Evolutionary conservation across 306 rosid species (phyloP).

Genomic region (Sophora flavescens): DNA sequence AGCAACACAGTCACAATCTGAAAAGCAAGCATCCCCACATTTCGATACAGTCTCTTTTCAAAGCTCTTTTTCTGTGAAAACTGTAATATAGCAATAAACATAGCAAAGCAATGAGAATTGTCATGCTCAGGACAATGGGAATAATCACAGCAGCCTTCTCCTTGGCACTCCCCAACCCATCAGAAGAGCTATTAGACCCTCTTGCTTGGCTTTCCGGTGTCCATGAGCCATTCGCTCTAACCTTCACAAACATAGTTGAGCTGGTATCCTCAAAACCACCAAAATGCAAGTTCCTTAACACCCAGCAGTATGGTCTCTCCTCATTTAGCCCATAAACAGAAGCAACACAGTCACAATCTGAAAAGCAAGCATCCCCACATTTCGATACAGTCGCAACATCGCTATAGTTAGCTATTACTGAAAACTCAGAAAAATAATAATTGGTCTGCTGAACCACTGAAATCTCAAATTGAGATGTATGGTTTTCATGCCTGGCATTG

Average conservation of each 20-base stretch:
- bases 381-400: slow-evolving; percentile 67
- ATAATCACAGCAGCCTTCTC: slow-evolving; percentile 70
- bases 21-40: slow-evolving; percentile 89
- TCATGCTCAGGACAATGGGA: slow-evolving; percentile 78
- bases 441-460: slow-evolving; percentile 78
- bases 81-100: slow-evolving; percentile 74
- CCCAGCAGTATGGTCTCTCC: slow-evolving; percentile 89
- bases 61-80: slow-evolving; percentile 69
- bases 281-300: slow-evolving; percentile 76
- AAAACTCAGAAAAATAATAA: slow-evolving; percentile 76
- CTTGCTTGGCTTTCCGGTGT: slow-evolving; percentile 47
- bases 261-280: slow-evolving; percentile 94
- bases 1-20: slow-evolving; percentile 91
- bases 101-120: slow-evolving; percentile 69
- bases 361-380: slow-evolving; percentile 89
- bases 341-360: slow-evolving; percentile 91
- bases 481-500: slow-evolving; percentile 48
- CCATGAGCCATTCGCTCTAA: slow-evolving; percentile 62
- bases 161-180: slow-evolving; percentile 55
- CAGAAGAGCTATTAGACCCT: slow-evolving; percentile 56
- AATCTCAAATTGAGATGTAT: slow-evolving; percentile 60
- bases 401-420: slow-evolving; percentile 86
- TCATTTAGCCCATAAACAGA: slow-evolving; percentile 86
- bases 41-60: slow-evolving; percentile 66
- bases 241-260: slow-evolving; percentile 83